Conservation (phyloP, 208 protist species). For the Acanthamoeba royreba region DNA sequence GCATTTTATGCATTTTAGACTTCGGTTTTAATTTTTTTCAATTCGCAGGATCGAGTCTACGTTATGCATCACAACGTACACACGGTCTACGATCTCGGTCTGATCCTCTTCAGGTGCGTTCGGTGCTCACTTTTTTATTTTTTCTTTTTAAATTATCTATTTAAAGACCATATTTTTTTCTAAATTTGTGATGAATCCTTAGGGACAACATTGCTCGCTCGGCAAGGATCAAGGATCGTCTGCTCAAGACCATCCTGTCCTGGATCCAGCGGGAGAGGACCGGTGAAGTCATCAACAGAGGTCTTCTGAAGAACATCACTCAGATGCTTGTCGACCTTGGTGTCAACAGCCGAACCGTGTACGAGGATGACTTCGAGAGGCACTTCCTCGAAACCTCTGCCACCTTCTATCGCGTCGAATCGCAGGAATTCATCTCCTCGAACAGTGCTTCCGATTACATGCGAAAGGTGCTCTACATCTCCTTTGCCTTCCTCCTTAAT, state of each 20-base stretch:
- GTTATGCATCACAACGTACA: constrained; percentile 73
- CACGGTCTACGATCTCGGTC: constrained; percentile 79
- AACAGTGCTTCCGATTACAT: constrained; percentile 77
- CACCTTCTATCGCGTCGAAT: constrained; percentile 72
- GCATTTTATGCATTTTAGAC: not conserved
- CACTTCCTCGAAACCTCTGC: constrained; percentile 69
- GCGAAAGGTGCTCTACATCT: constrained; percentile 55
- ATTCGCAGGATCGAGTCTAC: constrained; percentile 71
- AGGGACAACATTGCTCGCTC: constrained; percentile 67
- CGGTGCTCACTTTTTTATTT: not conserved
- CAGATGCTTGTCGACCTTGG: constrained; percentile 74
- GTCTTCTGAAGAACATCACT: constrained; percentile 69
- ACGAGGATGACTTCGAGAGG: constrained; percentile 78
- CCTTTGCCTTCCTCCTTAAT: not conserved
- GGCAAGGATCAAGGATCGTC: constrained; percentile 69
- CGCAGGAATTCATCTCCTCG: constrained; percentile 66
- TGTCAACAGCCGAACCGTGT: constrained; percentile 64
- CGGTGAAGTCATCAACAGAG: constrained; percentile 71
- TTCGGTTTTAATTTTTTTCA: not conserved
- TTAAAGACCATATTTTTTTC: not conserved
- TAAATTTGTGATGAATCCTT: not conserved
- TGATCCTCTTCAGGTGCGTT: constrained; percentile 1
- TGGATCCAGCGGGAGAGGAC: constrained; percentile 71
- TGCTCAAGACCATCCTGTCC: constrained; percentile 62
- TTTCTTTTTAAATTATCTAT: not conserved